A percentile compares a stretch with the other conserved stretches of the same genome.
These are phyloP conservation scores for Rhodotorula mucilaginosa DNA, from an alignment of 1,284 basidiomycete species.

Conservation along the genomic window DNA sequence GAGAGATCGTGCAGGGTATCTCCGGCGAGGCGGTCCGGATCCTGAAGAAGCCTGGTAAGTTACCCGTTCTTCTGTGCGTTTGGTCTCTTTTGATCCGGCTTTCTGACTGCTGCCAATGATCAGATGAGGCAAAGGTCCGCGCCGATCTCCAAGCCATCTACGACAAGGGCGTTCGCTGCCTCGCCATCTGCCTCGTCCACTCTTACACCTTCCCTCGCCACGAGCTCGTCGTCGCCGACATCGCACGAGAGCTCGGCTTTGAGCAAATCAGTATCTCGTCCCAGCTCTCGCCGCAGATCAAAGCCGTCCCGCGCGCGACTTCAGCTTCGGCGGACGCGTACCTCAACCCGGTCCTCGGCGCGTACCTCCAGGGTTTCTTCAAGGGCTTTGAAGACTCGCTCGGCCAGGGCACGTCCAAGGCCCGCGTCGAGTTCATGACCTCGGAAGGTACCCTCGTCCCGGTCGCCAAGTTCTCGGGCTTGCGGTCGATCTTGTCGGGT, in stretches of 20 bases:
- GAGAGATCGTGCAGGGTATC: constrained; percentile 64
- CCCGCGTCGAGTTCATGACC: constrained; percentile 68
- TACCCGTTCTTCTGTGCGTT: constrained; percentile 81
- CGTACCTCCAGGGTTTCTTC: constrained; percentile 57
- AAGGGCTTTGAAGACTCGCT: constrained; percentile 76
- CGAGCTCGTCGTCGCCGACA: constrained; percentile 61
- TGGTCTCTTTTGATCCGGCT: constrained; percentile 43
- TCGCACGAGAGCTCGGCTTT: constrained; percentile 48
- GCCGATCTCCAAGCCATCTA: constrained; percentile 66
- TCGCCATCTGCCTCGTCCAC: constrained; percentile 83
- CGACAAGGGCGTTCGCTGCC: constrained; percentile 71
- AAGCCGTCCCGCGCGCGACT: constrained; percentile 83
- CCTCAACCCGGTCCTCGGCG: constrained; percentile 52
- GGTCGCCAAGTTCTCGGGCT: constrained; percentile 77
- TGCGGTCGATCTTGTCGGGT: constrained; percentile 83
- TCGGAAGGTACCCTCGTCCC: constrained; percentile 84
- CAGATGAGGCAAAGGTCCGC: constrained; percentile 60
- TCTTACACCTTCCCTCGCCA: constrained; percentile 79
- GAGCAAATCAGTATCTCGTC: constrained; percentile 81
- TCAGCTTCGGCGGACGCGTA: constrained; percentile 95
- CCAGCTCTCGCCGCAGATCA: constrained; percentile 67
- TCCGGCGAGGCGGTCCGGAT: constrained; percentile 90
- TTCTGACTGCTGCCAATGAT: background rate
- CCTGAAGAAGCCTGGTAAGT: constrained; percentile 65
- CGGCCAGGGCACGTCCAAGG: constrained; percentile 52